phyloP scores from a whole-genome alignment of 768 basidiomycete species.

The Boletus coccyginus region DNA sequence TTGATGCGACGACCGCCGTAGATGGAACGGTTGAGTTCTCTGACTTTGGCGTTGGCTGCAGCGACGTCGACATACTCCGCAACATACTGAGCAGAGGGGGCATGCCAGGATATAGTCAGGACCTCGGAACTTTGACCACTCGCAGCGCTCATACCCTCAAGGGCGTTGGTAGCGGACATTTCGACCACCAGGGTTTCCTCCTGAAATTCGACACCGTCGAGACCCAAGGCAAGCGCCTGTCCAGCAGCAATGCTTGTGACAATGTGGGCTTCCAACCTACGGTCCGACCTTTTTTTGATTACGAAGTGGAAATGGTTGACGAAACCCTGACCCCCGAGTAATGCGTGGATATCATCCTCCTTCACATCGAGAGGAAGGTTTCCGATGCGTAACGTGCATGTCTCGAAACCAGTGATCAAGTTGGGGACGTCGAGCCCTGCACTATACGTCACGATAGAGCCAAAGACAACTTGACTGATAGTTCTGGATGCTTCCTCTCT shows the following conservation, averaged over 20 bases:
- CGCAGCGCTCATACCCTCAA: slow-evolving; percentile 42
- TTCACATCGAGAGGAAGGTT: slow-evolving; percentile 43
- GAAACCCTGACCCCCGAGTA: slow-evolving; percentile 46
- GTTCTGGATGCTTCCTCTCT: slow-evolving; percentile 42
- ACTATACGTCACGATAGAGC: slow-evolving; percentile 47
- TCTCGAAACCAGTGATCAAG: slow-evolving; percentile 51
- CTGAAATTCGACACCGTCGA: slow-evolving; percentile 50
- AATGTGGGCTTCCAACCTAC: slow-evolving; percentile 40
- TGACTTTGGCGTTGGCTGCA: slow-evolving; percentile 30
- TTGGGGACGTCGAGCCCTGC: slow-evolving; percentile 47
- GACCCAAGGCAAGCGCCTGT: slow-evolving; percentile 37
- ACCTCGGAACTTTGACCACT: slow-evolving; percentile 34
- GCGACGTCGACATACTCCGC: slow-evolving; percentile 37
- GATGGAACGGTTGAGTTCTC: slow-evolving; percentile 34
- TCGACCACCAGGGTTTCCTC: slow-evolving; percentile 42
- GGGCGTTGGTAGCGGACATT: slow-evolving; percentile 37
- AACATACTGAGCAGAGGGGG: slow-evolving; percentile 45
- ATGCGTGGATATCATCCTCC: slow-evolving; percentile 37
- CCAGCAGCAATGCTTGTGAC: slow-evolving; percentile 42
- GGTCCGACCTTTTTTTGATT: slow-evolving; percentile 27
- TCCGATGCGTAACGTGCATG: slow-evolving; percentile 44
- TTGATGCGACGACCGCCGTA: slow-evolving; percentile 45
- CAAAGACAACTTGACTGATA: slow-evolving; percentile 43
- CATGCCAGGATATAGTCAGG: slow-evolving; percentile 50
- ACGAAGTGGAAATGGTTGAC: slow-evolving; percentile 33